Evolutionary conservation across 495 filamentous ascomycete genomes (phyloP), one percentile per base, ranked within the genome.

Genomic region (Tetracladium setigerum): DNA sequence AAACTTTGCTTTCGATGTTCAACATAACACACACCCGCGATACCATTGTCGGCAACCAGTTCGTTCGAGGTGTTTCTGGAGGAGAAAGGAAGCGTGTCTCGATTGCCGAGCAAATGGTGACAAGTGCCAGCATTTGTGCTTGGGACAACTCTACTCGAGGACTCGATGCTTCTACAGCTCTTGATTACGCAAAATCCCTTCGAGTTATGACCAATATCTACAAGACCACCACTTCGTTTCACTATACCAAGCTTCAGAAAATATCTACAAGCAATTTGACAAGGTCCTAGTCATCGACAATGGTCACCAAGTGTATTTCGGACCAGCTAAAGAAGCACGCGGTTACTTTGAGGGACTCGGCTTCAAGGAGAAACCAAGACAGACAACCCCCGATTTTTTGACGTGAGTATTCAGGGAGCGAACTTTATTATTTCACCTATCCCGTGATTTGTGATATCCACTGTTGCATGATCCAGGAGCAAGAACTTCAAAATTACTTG

Each of bases 81-180:
- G 84, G 84, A 27, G 84, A 87, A 59, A 81, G 81, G 62, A 87
- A 87, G 57, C 70, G 84, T 50, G 82, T 86, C 14, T 79, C 73
- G 9, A 89, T 92, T 53, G 81, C 85, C 1, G 87, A 92, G 53
- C 71, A 72, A 17, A 74, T 76, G 13, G 65, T 89, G 15, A 82
- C 78, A 32, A 71, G 72, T 8, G 76, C 76, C 14, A 7, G 81
- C 0, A 65, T 92, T 7, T 27, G 22, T 53, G 86, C 83, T 64
- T 94, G 87, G 87, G 87, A 92, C 56, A 86, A 87, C 65, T 86
- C 80, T 48, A 91, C 87, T 6, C 71, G 87, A 60, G 87, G 87
- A 52, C 63, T 94, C 30, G 87, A 94, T 57, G 83, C 81, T 44
- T 80, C 84, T 43, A 91, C 84, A 24, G 87, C 87, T 32, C 64